phyloP scores from a whole-genome alignment of 1,139 yeast genomes.

The Debaryomycetaceae sp. region DNA sequence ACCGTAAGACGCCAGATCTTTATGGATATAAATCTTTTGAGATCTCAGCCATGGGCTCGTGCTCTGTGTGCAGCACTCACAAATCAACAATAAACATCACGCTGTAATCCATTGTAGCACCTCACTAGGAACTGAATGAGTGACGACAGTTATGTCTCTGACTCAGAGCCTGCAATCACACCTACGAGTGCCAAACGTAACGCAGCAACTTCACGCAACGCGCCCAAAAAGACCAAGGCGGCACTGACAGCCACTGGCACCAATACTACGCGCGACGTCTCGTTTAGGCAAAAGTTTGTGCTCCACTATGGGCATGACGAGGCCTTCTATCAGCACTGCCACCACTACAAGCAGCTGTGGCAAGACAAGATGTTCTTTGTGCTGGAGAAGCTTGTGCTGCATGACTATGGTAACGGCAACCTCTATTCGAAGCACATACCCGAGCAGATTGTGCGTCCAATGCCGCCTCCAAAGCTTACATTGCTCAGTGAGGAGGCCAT shows the following conservation, averaged over 20 bases:
- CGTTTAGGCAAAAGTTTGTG: slow-evolving; percentile 33
- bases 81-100: no score
- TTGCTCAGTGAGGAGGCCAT: slow-evolving; percentile 3
- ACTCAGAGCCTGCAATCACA: no score
- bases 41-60: slow-evolving; percentile 1
- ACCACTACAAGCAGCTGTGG: slow-evolving; percentile 32
- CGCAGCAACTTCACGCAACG: no score
- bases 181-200: no score
- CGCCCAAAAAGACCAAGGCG: no score
- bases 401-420: slow-evolving; percentile 1
- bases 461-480: slow-evolving; percentile 2
- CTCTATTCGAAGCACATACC: slow-evolving; percentile 1
- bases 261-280: slow-evolving; percentile 19
- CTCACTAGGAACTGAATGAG: neutral
- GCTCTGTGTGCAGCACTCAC: neutral
- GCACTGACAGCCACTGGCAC: no score
- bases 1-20: no score
- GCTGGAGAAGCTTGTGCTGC: slow-evolving; percentile 19
- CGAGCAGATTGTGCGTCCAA: neutral
- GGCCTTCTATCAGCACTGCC: slow-evolving; percentile 20
- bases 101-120: no score
- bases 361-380: slow-evolving; percentile 28
- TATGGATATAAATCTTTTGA: no score
- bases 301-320: slow-evolving; percentile 34
- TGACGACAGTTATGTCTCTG: no score